A percentile compares a stretch with the other conserved stretches of the same genome.
These are phyloP conservation scores for Citrus maxima DNA, from an alignment of 345 rosid genomes.

Conservation along the genomic window DNA sequence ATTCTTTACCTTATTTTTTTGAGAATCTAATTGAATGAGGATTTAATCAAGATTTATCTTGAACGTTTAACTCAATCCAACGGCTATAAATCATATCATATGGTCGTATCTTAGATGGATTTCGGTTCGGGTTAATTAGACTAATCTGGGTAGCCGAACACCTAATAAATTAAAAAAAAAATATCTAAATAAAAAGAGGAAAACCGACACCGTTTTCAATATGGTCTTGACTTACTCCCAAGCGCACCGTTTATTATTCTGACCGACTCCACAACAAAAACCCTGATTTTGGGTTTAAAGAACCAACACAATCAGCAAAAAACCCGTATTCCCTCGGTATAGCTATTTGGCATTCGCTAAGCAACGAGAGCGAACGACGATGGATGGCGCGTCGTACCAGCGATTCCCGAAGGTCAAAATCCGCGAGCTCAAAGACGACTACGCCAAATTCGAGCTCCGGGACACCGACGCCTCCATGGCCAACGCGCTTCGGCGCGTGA, in stretches of 20 bases:
- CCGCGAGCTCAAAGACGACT: slow-evolving; percentile 79
- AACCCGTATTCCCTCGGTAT: neutral
- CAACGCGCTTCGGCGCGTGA: slow-evolving; percentile 94
- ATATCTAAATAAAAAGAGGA: neutral
- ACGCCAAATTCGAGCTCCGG: slow-evolving; percentile 85
- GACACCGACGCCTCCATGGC: slow-evolving; percentile 90
- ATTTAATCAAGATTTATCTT: too few relatives aligned
- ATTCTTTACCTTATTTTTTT: too few relatives aligned
- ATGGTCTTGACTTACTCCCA: too few relatives aligned
- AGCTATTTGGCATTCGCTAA: too few relatives aligned
- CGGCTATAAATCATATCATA: too few relatives aligned
- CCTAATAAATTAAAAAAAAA: too few relatives aligned
- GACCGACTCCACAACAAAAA: neutral
- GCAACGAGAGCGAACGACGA: slow-evolving; percentile 6
- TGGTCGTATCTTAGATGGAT: too few relatives aligned
- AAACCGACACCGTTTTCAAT: neutral
- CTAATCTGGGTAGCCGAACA: neutral
- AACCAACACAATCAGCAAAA: neutral
- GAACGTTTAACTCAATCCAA: too few relatives aligned
- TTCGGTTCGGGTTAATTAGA: too few relatives aligned
- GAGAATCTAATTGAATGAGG: too few relatives aligned
- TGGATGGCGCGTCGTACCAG: slow-evolving; percentile 82
- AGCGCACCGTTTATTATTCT: neutral
- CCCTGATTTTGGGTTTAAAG: neutral
- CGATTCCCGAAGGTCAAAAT: slow-evolving; percentile 82